phyloP scores from a whole-genome alignment of 2,329 filamentous ascomycete genomes.

The Epichloe scottii region DNA sequence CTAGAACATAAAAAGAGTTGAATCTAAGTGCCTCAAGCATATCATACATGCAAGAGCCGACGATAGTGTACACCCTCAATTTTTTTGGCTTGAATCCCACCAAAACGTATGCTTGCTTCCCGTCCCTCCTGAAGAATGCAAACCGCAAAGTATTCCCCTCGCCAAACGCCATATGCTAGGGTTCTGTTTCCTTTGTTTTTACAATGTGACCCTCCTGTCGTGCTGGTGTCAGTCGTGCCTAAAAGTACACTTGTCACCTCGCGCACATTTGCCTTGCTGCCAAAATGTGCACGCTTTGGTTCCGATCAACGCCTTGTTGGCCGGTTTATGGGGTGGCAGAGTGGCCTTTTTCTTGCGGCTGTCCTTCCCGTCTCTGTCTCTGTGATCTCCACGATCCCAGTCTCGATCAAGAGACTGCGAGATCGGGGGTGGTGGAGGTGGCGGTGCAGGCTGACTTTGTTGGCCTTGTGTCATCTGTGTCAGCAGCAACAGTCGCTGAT shows the following conservation, averaged over 20 bases:
- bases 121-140: not conserved
- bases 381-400: conserved; percentile 21
- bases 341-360: conserved; percentile 28
- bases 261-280: conserved; percentile 57
- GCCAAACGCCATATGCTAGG: conserved; percentile 4
- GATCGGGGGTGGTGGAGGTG: conserved; percentile 9
- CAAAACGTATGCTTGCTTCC: not conserved
- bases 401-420: conserved; percentile 5
- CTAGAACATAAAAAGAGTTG: not conserved
- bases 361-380: conserved; percentile 23
- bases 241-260: conserved; percentile 64
- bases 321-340: conserved; percentile 28
- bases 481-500: conserved; percentile 27
- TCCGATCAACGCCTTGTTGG: conserved; percentile 46
- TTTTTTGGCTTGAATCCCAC: not conserved
- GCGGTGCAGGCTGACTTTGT: conserved; percentile 13
- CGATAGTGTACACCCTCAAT: not conserved
- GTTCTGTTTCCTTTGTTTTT: not conserved
- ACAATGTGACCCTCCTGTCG: not conserved
- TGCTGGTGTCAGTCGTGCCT: conserved; percentile 40
- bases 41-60: not conserved
- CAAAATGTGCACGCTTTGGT: conserved; percentile 61
- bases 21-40: not conserved
- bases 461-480: conserved; percentile 25
- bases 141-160: not conserved